Conservation (phyloP, 495 filamentous ascomycete species). For the Chaetomium cochliodes region DNA sequence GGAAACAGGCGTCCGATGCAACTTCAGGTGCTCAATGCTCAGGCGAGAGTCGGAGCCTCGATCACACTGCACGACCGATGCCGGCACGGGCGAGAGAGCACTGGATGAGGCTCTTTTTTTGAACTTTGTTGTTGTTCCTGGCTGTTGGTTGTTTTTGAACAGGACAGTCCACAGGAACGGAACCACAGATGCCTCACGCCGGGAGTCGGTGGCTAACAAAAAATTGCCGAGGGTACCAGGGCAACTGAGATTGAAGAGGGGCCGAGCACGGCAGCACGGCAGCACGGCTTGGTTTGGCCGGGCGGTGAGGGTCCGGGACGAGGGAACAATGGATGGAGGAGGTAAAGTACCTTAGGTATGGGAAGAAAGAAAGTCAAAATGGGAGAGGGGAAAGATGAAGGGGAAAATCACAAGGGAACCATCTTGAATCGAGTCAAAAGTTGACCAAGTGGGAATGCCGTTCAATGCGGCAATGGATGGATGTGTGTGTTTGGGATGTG, state of each 20-base stretch:
- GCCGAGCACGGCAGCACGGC: too few species aligned
- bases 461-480: slow-evolving; percentile 21
- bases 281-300: background rate
- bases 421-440: slow-evolving; percentile 3
- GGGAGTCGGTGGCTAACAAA: slow-evolving; percentile 22
- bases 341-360: too few species aligned
- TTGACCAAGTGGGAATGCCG: slow-evolving; percentile 17
- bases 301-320: slow-evolving; percentile 17
- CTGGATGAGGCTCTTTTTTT: background rate
- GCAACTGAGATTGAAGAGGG: slow-evolving; percentile 9
- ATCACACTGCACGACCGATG: slow-evolving; percentile 11
- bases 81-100: background rate
- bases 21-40: background rate
- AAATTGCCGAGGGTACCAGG: slow-evolving; percentile 36
- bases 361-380: background rate
- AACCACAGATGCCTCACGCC: slow-evolving; percentile 18
- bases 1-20: slow-evolving; percentile 16
- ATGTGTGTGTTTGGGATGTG: slow-evolving; percentile 15
- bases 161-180: background rate
- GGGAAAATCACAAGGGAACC: slow-evolving; percentile 9
- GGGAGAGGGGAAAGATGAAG: slow-evolving; percentile 3
- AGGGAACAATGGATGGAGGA: slow-evolving; percentile 12
- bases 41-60: slow-evolving; percentile 8
- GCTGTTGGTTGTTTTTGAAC: background rate
- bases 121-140: background rate